Evolutionary conservation across 176 grass and related monocot species (phyloP).

Genomic region (maize (Zea mays)): DNA sequence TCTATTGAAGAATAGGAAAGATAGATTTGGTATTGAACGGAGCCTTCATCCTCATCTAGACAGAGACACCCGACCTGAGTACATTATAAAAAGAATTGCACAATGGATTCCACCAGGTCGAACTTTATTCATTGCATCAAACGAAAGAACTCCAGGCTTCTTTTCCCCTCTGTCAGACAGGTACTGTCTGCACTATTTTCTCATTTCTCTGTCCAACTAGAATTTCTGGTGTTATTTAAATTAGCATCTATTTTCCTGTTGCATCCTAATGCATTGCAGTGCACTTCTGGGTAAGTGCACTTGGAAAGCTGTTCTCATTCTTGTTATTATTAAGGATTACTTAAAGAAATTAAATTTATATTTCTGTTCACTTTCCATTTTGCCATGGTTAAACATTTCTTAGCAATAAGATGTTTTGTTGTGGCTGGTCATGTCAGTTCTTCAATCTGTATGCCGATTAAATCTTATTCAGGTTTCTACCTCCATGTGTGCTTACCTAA

Average conservation of each 20-base stretch:
- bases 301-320: not conserved
- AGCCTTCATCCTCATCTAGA: constrained; percentile 84
- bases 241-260: constrained; percentile 4
- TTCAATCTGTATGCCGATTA: no score
- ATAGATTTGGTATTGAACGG: constrained; percentile 71
- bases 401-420: no score
- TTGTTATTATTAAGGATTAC: constrained; percentile 19
- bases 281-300: not conserved
- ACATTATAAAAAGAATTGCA: constrained; percentile 67
- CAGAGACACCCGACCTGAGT: constrained; percentile 73
- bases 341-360: not conserved
- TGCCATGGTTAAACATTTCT: no score
- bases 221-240: not conserved
- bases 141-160: constrained; percentile 72
- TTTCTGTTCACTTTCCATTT: not conserved
- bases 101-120: constrained; percentile 79
- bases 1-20: constrained; percentile 74
- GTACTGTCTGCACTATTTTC: constrained; percentile 34
- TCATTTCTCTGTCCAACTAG: not conserved
- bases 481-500: no score
- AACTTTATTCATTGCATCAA: constrained; percentile 70
- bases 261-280: not conserved
- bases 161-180: constrained; percentile 61
- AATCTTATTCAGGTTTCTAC: no score
- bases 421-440: no score